Base-by-base conservation (phyloP, 495 filamentous ascomycete species). In the Annulohypoxylon nitens region DNA sequence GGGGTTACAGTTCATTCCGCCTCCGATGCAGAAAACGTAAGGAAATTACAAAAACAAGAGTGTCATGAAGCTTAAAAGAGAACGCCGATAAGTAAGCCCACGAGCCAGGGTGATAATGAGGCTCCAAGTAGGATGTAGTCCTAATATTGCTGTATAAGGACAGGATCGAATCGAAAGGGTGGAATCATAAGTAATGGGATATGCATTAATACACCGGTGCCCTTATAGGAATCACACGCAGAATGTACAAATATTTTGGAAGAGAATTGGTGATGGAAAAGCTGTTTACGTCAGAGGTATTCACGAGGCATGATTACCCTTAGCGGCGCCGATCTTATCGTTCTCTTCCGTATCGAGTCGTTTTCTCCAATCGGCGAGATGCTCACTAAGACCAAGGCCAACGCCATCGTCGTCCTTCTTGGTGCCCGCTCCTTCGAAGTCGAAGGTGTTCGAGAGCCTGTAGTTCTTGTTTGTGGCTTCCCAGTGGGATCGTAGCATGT, bases 401-500 rank as follows among this genome's bases (percentile, higher is more conserved):
- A 79, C 78, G 3, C 78, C 81, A 4, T 84, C 86, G 18, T 87
- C 82, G 23, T 82, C 82, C 50, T 86, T 86, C 70, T 84, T 88
- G 58, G 86, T 89, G 11, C 66, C 48, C 16, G 71, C 43, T 63
- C 87, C 84, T 69, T 97, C 95, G 69, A 96, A 92, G 76, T 97
- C 95, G 75, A 97, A 95, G 12, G 88, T 84, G 73, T 90, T 95
- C 79, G 92, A 95, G 50, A 97, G 83, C 14, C 95, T 90, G 78
- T 98, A 97, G 71, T 92, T 95, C 81, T 95, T 95, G 81, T 95
- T 97, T 45, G 94, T 97, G 51, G 91, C 91, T 81, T 98, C 95
- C 95, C 97, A 98, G 68, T 97, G 96, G 36, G 84, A 90, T 36
- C 95, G 90, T 43, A 98, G 86, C 16, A 91, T 88, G 64, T 99